Base-by-base conservation (phyloP, 1,139 yeast species). In the Lodderomyces jiufengensis region DNA sequence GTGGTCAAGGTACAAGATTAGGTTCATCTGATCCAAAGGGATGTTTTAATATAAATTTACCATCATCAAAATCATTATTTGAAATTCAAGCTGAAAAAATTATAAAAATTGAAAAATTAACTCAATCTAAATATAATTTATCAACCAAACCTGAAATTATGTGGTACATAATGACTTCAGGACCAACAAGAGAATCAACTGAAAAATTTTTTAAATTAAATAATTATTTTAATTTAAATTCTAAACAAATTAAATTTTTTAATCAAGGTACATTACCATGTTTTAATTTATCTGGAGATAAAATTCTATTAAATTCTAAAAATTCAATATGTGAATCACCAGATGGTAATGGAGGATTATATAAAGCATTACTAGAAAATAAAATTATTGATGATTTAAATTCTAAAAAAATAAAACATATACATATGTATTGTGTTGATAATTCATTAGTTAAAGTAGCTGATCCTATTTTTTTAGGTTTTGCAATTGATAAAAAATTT, bases 201-300 rank as follows among this genome's bases (percentile, higher is more conserved):
- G 88, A 85, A 58, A 47, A 60, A 0, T 94, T 78, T 50, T 94
- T 94, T 58, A 44, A 55, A 29, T 51, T 65, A 4, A 57, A 87
- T 57, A 46, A 69, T 16, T 84, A 70, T 58, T 92, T 94, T 57
- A 97, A 97, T 0, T 71, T 90, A 43, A 49, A 59, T 5, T 34
- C 61, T 24, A 55, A 61, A 3, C 84, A 88, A 56, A 70, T 94
- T 31, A 63, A 69, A 7, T 88, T 94, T 52, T 92, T 94, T 59
- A 84, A 90, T 63, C 99, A 94, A 60, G 98, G 98, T 11, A 86
- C 94, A 2, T 69, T 94, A 44, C 99, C 99, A 12, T 95, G 97
- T 47, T 79, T 94, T 49, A 76, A 78, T 50, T 52, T 66, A 34
- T 76, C 76, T 24, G 98, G 97, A 24, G 54, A 70, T 20, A 76